Evolutionary conservation across 2,329 filamentous ascomycete species (phyloP).

Genomic region (Sporothrix protearum): DNA sequence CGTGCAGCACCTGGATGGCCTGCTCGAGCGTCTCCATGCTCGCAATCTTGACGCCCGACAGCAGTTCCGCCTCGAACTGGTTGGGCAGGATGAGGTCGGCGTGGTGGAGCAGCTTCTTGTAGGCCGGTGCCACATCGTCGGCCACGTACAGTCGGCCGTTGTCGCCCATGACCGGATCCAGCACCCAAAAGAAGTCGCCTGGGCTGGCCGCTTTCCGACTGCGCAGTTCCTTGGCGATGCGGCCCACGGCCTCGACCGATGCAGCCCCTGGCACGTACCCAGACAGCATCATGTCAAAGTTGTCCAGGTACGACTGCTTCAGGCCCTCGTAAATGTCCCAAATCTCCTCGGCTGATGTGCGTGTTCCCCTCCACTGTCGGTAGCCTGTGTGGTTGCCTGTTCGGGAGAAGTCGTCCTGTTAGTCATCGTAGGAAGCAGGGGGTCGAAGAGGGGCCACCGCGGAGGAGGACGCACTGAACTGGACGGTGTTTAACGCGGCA

Average conservation of each 20-base stretch:
- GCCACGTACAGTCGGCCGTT: constrained; percentile 89
- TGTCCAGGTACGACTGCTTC: constrained; percentile 74
- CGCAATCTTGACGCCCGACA: constrained; percentile 79
- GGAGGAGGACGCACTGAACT: constrained; percentile 71
- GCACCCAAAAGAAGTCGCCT: constrained; percentile 89
- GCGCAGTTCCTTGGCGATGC: constrained; percentile 77
- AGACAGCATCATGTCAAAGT: constrained; percentile 91
- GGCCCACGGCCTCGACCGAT: constrained; percentile 77
- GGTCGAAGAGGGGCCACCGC: neutral
- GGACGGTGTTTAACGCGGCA: constrained; percentile 89
- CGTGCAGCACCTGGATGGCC: constrained; percentile 75
- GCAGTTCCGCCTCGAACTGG: constrained; percentile 90
- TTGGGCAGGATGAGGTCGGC: constrained; percentile 94
- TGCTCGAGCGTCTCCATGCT: constrained; percentile 68
- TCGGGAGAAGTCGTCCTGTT: neutral
- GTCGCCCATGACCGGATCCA: constrained; percentile 98
- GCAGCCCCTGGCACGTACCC: constrained; percentile 90
- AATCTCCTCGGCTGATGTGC: constrained; percentile 77
- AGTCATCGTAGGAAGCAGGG: neutral
- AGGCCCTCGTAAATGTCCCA: constrained; percentile 79
- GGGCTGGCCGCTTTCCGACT: constrained; percentile 60
- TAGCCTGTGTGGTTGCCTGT: constrained; percentile 95
- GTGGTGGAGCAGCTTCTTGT: constrained; percentile 72
- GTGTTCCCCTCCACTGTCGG: constrained; percentile 79
- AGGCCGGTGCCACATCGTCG: constrained; percentile 85